Evolutionary conservation across 352 stramenopile genomes (phyloP).

Genomic region (Phytophthora macrochlamydospora): DNA sequence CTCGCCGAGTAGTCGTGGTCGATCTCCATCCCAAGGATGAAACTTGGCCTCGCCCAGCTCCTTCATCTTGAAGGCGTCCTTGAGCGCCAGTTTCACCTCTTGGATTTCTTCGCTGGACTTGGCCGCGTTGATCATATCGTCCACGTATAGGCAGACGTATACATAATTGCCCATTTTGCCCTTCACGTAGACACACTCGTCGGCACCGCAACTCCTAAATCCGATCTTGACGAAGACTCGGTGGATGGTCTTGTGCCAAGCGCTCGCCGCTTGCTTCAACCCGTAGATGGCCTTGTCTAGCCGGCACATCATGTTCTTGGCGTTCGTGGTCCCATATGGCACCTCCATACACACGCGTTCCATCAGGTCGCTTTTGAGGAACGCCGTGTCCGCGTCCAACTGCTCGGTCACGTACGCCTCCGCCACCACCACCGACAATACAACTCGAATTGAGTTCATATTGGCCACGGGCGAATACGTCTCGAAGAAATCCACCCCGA

Average conservation of each 20-base stretch:
- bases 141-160: conserved; percentile 15
- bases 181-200: conserved; percentile 31
- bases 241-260: conserved; percentile 33
- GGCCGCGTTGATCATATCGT: conserved; percentile 24
- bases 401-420: conserved; percentile 33
- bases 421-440: conserved; percentile 13
- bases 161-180: conserved; percentile 5
- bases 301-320: conserved; percentile 6
- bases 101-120: conserved; percentile 8
- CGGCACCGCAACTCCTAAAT: conserved; percentile 13
- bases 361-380: conserved; percentile 27
- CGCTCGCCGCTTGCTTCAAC: conserved; percentile 19
- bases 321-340: conserved; percentile 4
- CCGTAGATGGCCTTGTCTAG: conserved; percentile 27
- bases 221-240: conserved; percentile 13
- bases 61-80: conserved; percentile 18
- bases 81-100: conserved; percentile 14
- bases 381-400: conserved; percentile 41
- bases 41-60: conserved; percentile 10
- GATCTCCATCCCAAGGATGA: conserved; percentile 23
- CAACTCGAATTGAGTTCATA: conserved; percentile 41
- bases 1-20: conserved; percentile 1
- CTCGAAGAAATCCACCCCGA: conserved; percentile 39
- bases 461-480: conserved; percentile 39
- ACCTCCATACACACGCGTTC: conserved; percentile 6